A percentile compares a stretch with the other conserved stretches of the same genome.
phyloP scores from a whole-genome alignment of 805 yeast genomes.

The Candida piceae region DNA sequence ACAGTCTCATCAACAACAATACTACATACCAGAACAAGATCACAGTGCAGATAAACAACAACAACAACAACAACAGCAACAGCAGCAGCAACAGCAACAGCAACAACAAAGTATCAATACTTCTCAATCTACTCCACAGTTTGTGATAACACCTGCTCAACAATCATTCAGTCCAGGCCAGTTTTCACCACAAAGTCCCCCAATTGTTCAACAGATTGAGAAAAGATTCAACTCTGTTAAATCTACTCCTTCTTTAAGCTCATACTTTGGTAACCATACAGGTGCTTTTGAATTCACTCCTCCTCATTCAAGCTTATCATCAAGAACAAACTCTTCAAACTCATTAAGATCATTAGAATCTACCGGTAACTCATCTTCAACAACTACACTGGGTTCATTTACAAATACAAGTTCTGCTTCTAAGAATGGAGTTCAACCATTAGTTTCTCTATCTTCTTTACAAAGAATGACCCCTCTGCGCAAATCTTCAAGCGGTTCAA shows the following conservation, averaged over 20 bases:
- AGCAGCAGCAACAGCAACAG: slow-evolving; percentile 12
- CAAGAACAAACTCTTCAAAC: slow-evolving; percentile 28
- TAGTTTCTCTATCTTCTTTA: slow-evolving; percentile 40
- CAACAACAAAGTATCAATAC: slow-evolving; percentile 1
- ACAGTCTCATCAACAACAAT: slow-evolving; percentile 9
- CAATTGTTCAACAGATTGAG: slow-evolving; percentile 4
- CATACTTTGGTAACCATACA: slow-evolving; percentile 11
- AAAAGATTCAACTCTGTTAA: slow-evolving; percentile 16
- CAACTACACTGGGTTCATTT: slow-evolving; percentile 23
- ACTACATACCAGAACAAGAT: slow-evolving; percentile 9
- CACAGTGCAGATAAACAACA: slow-evolving; percentile 4
- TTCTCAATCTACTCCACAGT: slow-evolving; percentile 2
- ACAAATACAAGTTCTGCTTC: slow-evolving; percentile 6
- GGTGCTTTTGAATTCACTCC: slow-evolving; percentile 20
- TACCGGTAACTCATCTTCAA: slow-evolving; percentile 23
- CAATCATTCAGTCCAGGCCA: slow-evolving; percentile 1
- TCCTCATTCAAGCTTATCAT: slow-evolving; percentile 26
- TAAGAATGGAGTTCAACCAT: slow-evolving; percentile 14
- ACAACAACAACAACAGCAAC: slow-evolving; percentile 5
- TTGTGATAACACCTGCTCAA: slow-evolving; percentile 1
- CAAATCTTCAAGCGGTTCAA: slow-evolving; percentile 19
- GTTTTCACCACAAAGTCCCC: slow-evolving; percentile 14
- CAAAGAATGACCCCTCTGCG: slow-evolving; percentile 61
- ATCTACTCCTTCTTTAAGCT: slow-evolving; percentile 18
- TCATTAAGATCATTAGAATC: slow-evolving; percentile 30